Percentiles rank a stretch among this genome's conserved stretches.
Conservation (phyloP, 352 stramenopile genomes). For the Pythium vanterpoolii region DNA sequence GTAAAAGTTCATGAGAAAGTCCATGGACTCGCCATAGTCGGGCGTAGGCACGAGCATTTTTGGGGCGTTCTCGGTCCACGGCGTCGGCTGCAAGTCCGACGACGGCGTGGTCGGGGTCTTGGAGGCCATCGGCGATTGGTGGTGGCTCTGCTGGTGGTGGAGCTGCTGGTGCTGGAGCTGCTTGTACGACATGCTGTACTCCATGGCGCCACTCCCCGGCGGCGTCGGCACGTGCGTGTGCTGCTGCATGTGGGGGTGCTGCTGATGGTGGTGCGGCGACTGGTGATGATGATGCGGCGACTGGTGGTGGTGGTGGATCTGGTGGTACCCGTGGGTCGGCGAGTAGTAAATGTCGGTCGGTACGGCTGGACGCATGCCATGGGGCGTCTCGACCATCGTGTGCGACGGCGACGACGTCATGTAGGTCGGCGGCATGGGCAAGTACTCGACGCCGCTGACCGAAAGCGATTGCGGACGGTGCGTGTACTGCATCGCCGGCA, state of each 20-base stretch:
- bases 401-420: slow-evolving; percentile 17
- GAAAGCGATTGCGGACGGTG: slow-evolving; percentile 20
- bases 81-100: slow-evolving; percentile 13
- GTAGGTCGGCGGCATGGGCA: slow-evolving; percentile 19
- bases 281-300: not conserved
- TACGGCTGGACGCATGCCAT: slow-evolving; percentile 12
- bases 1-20: slow-evolving; percentile 81
- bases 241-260: slow-evolving; percentile 4
- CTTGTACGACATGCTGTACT: slow-evolving; percentile 18
- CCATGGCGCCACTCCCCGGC: slow-evolving; percentile 1
- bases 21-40: slow-evolving; percentile 78
- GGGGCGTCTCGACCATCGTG: slow-evolving; percentile 9
- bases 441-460: slow-evolving; percentile 18
- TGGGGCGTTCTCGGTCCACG: slow-evolving; percentile 20
- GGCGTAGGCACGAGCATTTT: slow-evolving; percentile 33
- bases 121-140: slow-evolving; percentile 6
- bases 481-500: slow-evolving; percentile 22
- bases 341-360: slow-evolving; percentile 27
- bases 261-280: slow-evolving; percentile 1
- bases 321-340: slow-evolving; percentile 13
- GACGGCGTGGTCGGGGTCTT: slow-evolving; percentile 12
- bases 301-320: not conserved
- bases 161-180: slow-evolving; percentile 9
- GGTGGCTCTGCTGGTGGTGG: not conserved
- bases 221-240: not conserved